These are phyloP conservation scores for Phoma sp. DNA, from an alignment of 2,329 filamentous ascomycete species.

Conservation along the genomic window DNA sequence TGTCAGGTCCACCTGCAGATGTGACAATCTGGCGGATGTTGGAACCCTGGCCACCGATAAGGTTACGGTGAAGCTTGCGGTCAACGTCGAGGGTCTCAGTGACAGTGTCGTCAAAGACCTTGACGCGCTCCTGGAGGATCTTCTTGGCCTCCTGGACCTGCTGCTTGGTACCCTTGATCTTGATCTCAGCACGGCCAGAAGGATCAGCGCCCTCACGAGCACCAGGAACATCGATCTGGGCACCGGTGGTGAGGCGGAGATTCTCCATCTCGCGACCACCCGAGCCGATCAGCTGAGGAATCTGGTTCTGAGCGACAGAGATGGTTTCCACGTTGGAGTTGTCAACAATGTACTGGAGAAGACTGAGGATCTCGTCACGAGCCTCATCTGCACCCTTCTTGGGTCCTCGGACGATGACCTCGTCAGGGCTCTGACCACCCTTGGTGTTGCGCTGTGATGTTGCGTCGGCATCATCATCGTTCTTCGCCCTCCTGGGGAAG, in stretches of 20 bases:
- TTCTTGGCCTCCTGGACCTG: constrained; percentile 93
- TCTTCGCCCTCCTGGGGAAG: constrained; percentile 75
- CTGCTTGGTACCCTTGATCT: constrained; percentile 88
- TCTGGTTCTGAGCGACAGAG: constrained; percentile 85
- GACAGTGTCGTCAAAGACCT: constrained; percentile 88
- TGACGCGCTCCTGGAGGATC: constrained; percentile 83
- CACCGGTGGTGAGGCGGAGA: constrained; percentile 81
- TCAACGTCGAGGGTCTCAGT: constrained; percentile 87
- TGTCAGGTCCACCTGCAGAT: constrained; percentile 86
- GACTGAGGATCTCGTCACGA: constrained; percentile 85
- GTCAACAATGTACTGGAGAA: constrained; percentile 89
- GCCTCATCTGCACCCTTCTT: constrained; percentile 92
- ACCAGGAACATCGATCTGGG: constrained; percentile 89
- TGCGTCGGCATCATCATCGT: constrained; percentile 76
- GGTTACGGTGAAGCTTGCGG: constrained; percentile 85
- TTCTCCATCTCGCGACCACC: constrained; percentile 91
- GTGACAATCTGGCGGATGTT: constrained; percentile 87
- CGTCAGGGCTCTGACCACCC: constrained; percentile 76
- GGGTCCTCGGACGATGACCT: constrained; percentile 88
- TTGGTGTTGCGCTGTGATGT: constrained; percentile 68
- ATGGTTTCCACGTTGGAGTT: constrained; percentile 82
- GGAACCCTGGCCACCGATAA: constrained; percentile 86
- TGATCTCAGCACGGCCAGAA: constrained; percentile 78
- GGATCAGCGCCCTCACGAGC: constrained; percentile 72
- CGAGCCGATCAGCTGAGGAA: constrained; percentile 92